These are phyloP conservation scores for Trametes cingulata DNA, from an alignment of 768 basidiomycete species.

Conservation along the genomic window DNA sequence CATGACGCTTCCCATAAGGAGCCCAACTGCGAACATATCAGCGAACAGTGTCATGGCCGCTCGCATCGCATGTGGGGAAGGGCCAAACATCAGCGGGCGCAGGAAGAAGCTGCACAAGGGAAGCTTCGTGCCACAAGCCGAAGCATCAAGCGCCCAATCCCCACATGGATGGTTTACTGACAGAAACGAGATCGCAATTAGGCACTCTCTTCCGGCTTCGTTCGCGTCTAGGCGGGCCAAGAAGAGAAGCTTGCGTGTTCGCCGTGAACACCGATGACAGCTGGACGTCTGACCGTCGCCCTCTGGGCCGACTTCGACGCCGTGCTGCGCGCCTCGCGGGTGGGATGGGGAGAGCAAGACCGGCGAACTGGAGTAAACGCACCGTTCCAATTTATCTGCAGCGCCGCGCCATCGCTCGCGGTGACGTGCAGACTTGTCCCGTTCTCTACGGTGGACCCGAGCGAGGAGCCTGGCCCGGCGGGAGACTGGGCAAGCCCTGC, in stretches of 20 bases:
- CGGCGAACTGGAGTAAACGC: constrained; percentile 25
- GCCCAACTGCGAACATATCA: constrained; percentile 4
- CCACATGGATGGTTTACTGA: constrained; percentile 1
- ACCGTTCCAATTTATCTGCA: constrained; percentile 67
- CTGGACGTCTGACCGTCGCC: constrained; percentile 6
- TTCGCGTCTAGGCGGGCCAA: neutral
- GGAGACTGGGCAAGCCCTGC: constrained; percentile 46
- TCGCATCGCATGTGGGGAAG: neutral
- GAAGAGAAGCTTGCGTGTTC: constrained; percentile 4
- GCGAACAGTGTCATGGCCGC: neutral
- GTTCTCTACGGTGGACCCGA: constrained; percentile 39
- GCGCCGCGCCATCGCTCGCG: constrained; percentile 53
- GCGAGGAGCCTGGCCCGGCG: constrained; percentile 17
- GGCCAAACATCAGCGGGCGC: constrained; percentile 6
- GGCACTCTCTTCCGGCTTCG: neutral
- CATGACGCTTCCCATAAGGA: neutral
- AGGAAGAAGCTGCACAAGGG: neutral
- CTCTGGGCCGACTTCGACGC: neutral
- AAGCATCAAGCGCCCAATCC: constrained; percentile 1
- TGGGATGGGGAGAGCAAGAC: neutral
- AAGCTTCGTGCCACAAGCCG: neutral
- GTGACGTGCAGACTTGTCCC: constrained; percentile 67
- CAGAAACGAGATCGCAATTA: neutral
- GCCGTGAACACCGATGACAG: constrained; percentile 3
- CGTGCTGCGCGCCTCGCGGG: neutral